These are phyloP conservation scores for Yamadazyma philogaea DNA, from an alignment of 805 yeast genomes.

Conservation along the genomic window DNA sequence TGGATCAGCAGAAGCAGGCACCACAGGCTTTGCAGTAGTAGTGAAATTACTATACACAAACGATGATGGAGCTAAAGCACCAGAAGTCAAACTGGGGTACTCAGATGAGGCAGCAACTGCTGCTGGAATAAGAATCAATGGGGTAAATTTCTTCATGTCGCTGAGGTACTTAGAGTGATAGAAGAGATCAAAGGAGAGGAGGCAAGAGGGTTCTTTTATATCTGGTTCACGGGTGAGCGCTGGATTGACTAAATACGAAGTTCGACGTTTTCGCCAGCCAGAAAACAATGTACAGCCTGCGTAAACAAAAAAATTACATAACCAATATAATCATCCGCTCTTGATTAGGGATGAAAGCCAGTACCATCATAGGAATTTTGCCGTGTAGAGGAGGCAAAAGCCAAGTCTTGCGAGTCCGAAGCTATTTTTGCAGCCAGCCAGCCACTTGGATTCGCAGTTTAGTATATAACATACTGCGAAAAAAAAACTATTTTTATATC, in stretches of 20 bases:
- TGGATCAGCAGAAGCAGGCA: neutral
- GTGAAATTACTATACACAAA: slow-evolving; percentile 19
- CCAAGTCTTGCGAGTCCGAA: neutral
- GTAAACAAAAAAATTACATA: neutral
- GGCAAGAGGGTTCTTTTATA: neutral
- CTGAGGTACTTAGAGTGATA: neutral
- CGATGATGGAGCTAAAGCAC: slow-evolving; percentile 19
- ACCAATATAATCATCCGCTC: neutral
- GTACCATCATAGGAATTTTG: neutral
- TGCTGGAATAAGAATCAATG: slow-evolving; percentile 17
- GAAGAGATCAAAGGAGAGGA: neutral
- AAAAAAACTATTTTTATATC: neutral
- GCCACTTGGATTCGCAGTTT: neutral
- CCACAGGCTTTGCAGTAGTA: neutral
- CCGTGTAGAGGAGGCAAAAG: neutral
- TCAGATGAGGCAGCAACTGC: slow-evolving; percentile 22
- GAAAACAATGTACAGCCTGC: neutral
- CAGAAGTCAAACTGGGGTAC: slow-evolving; percentile 18
- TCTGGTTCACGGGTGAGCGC: neutral
- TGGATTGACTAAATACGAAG: slow-evolving; percentile 2
- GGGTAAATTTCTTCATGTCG: slow-evolving; percentile 5
- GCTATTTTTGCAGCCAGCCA: slow-evolving; percentile 7
- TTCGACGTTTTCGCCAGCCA: neutral
- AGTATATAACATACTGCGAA: neutral
- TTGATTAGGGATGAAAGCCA: slow-evolving; percentile 1